Percentiles rank a stretch among this genome's conserved stretches.
These are phyloP conservation scores for Fraxinus nigra DNA, from an alignment of 305 asterid species.

Conservation along the genomic window DNA sequence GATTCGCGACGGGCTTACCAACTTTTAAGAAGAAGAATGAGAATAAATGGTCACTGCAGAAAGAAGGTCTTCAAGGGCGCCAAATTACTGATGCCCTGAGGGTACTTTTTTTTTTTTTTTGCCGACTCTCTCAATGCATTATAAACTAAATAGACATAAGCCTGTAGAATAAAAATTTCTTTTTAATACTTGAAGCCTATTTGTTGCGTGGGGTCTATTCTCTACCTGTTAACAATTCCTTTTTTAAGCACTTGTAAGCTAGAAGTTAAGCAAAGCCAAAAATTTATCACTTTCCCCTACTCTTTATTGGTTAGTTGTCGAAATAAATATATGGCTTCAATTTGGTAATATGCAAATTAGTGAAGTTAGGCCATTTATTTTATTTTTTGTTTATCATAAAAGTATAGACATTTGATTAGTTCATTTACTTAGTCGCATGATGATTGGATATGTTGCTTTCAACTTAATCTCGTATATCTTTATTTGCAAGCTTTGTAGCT, in stretches of 20 bases:
- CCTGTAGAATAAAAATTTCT: background rate
- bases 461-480: background rate
- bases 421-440: background rate
- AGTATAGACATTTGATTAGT: background rate
- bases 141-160: constrained; percentile 9
- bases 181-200: background rate
- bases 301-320: background rate
- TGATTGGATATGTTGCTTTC: background rate
- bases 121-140: background rate
- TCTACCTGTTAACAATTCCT: background rate
- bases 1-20: constrained; percentile 32
- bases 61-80: constrained; percentile 55
- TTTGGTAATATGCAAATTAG: background rate
- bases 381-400: background rate
- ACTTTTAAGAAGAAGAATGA: constrained; percentile 43
- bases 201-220: background rate
- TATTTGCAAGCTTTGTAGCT: background rate
- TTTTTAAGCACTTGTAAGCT: background rate
- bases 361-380: background rate
- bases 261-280: background rate
- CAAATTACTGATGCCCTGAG: constrained; percentile 50
- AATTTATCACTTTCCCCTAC: constrained; percentile 13
- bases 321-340: constrained; percentile 1
- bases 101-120: constrained; percentile 27
- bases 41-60: constrained; percentile 47